Evolutionary conservation across 2,329 filamentous ascomycete genomes (phyloP), one percentile per base, ranked within the genome.

Genomic region (Acrocalymma vagum): DNA sequence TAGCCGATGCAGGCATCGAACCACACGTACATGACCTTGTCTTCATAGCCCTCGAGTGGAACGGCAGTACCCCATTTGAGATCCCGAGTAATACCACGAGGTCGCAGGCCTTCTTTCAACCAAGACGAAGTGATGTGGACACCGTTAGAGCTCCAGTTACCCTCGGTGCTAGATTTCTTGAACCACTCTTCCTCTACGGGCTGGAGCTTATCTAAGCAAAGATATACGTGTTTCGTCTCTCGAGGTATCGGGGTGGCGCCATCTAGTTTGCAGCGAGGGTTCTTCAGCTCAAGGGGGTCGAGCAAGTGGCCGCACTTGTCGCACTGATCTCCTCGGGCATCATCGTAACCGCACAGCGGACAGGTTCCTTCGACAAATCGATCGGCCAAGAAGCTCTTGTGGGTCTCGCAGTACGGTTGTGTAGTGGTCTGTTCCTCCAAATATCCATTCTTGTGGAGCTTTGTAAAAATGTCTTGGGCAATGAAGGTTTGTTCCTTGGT

Each of bases 1-100:
- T 96, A 96, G 14, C 92, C 92, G 62, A 96, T 94, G 71, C 89
- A 94, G 38, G 90, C 90, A 67, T 95, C 90, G 65, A 96, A 90
- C 90, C 87, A 89, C 45, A 96, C 91, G 63, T 96, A 96, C 53
- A 96, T 84, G 48, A 96, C 93, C 76, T 89, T 89, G 51, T 86
- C 78, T 51, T 86, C 82, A 58, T 85, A 88, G 9, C 79, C 83
- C 51, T 78, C 70, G 3, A 82, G 62, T 18, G 81, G 81, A 9
- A 84, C 80, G 2, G 80, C 77, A 6, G 82, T 83, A 63, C 93
- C 93, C 93, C 93, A 96, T 68, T 88, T 92, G 45, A 96, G 77
- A 75, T 97, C 93, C 28, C 93, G 79, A 9, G 93, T 96, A 67
- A 97, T 97, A 51, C 89, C 90, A 57, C 93, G 85, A 32, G 87